Conservation (phyloP, 139 green algal species). For the Micromonas commoda region DNA sequence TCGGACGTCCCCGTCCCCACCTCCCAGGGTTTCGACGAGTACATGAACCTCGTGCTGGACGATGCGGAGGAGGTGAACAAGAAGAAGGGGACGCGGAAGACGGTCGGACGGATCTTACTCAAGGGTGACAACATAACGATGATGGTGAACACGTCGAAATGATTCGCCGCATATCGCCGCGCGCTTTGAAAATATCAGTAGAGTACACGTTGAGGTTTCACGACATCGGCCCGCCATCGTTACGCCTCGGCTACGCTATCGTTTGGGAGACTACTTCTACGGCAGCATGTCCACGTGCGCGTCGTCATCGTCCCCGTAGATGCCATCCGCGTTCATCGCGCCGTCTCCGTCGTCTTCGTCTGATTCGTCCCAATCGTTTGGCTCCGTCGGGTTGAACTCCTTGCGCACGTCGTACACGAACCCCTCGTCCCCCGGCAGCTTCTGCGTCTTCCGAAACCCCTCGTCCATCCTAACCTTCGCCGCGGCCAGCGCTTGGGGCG, state of each 20-base stretch:
- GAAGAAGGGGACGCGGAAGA: constrained; percentile 85
- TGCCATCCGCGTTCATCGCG: neutral
- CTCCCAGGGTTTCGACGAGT: constrained; percentile 90
- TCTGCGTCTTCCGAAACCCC: neutral
- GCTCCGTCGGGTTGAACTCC: constrained; percentile 8
- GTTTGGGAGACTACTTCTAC: no score
- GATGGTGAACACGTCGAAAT: constrained; percentile 57
- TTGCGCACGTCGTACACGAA: constrained; percentile 19
- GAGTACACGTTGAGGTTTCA: no score
- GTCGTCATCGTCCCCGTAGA: no score
- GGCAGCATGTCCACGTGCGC: no score
- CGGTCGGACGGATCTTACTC: constrained; percentile 77
- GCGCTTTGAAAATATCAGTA: no score
- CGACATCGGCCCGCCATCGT: no score
- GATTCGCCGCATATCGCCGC: neutral
- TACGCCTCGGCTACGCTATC: no score
- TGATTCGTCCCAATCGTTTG: constrained; percentile 5
- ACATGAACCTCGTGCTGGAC: constrained; percentile 99
- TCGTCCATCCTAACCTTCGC: constrained; percentile 11
- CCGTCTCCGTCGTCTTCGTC: neutral
- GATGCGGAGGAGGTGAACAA: constrained; percentile 94
- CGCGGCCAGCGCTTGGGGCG: neutral
- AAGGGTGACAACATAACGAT: constrained; percentile 99
- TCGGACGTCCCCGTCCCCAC: neutral
- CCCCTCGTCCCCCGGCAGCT: constrained; percentile 3